A percentile compares a stretch with the other conserved stretches of the same genome.
phyloP scores from a whole-genome alignment of 768 basidiomycete genomes.

The Fibroporia radiculosa region DNA sequence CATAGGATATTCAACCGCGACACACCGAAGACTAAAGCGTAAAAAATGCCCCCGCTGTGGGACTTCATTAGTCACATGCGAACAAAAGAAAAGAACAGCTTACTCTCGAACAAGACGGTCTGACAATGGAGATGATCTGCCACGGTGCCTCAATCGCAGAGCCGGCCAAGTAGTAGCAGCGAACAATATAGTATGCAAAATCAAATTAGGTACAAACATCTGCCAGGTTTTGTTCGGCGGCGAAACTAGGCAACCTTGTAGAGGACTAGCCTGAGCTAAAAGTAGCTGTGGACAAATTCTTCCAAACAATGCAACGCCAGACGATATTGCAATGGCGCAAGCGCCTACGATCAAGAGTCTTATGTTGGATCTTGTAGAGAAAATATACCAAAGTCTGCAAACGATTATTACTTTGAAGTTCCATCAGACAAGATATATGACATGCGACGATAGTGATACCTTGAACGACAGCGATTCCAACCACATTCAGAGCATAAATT shows the following conservation, averaged over 20 bases:
- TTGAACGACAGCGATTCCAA: slow-evolving; percentile 9
- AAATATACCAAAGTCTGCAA: slow-evolving; percentile 15
- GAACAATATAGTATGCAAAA: slow-evolving; percentile 12
- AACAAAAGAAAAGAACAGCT: background rate
- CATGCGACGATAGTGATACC: slow-evolving; percentile 1
- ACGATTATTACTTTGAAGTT: slow-evolving; percentile 12
- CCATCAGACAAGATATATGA: background rate
- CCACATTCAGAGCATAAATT: slow-evolving; percentile 4
- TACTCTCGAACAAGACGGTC: slow-evolving; percentile 11
- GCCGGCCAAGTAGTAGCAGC: slow-evolving; percentile 10
- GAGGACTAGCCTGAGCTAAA: background rate
- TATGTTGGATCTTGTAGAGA: slow-evolving; percentile 3
- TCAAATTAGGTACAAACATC: slow-evolving; percentile 11
- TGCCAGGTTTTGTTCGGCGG: slow-evolving; percentile 10
- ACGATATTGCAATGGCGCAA: slow-evolving; percentile 6
- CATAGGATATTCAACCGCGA: background rate
- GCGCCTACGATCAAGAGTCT: slow-evolving; percentile 5
- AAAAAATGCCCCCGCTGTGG: slow-evolving; percentile 12
- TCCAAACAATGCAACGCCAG: background rate
- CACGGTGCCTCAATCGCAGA: slow-evolving; percentile 3
- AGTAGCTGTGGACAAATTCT: background rate
- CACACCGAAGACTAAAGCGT: slow-evolving; percentile 11
- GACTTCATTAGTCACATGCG: background rate
- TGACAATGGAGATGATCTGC: slow-evolving; percentile 8
- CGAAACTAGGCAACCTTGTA: slow-evolving; percentile 12